phyloP scores from a whole-genome alignment of 2,329 filamentous ascomycete genomes.

The Colletotrichum tropicale region DNA sequence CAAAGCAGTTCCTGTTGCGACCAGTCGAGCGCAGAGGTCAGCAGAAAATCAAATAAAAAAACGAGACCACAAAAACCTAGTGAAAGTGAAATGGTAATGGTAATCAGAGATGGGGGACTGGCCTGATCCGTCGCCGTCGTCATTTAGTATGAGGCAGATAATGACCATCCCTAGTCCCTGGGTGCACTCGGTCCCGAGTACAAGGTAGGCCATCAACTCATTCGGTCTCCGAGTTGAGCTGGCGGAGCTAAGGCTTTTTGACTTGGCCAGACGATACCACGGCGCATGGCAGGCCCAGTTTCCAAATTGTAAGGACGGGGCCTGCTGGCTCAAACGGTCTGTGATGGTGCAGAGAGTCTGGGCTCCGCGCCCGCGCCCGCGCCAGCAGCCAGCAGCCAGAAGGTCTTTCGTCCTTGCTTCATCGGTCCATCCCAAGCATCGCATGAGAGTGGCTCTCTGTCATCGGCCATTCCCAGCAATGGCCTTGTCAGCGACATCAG shows the following conservation, averaged over 20 bases:
- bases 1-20: not conserved
- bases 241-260: not conserved
- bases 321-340: constrained; percentile 14
- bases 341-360: constrained; percentile 1
- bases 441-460: not conserved
- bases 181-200: not conserved
- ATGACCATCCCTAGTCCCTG: not conserved
- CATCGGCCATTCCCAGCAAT: not conserved
- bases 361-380: not conserved
- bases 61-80: not conserved
- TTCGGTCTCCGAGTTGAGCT: not conserved
- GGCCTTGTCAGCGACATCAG: not conserved
- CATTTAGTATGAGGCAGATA: not conserved
- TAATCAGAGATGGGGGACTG: not conserved
- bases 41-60: not conserved
- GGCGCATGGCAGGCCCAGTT: not conserved
- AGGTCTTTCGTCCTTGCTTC: not conserved
- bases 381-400: not conserved
- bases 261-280: not conserved
- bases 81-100: not conserved
- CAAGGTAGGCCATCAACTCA: not conserved
- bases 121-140: not conserved
- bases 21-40: not conserved
- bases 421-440: not conserved
- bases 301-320: constrained; percentile 8